Evolutionary conservation across 2,329 filamentous ascomycete genomes (phyloP).

Genomic region (Periconia sp.): DNA sequence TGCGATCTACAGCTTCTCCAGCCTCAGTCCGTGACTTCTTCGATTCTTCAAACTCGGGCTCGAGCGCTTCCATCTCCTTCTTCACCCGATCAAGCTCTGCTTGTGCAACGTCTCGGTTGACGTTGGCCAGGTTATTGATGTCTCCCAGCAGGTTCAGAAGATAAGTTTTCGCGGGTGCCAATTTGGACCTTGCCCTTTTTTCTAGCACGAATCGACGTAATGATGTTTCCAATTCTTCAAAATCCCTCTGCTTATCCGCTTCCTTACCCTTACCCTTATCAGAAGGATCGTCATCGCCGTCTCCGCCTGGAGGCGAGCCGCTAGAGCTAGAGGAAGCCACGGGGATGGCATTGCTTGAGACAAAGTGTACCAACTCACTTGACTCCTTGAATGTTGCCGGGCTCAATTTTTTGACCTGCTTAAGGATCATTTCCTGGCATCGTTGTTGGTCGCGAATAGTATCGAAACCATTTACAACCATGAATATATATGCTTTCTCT

Average conservation of each 20-base stretch:
- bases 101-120: slow-evolving; percentile 85
- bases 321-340: slow-evolving; percentile 57
- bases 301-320: slow-evolving; percentile 37
- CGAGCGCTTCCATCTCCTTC: slow-evolving; percentile 76
- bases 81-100: slow-evolving; percentile 82
- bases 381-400: slow-evolving; percentile 92
- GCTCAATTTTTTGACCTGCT: slow-evolving; percentile 85
- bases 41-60: slow-evolving; percentile 82
- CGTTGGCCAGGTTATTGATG: slow-evolving; percentile 75
- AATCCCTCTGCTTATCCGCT: slow-evolving; percentile 82
- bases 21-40: slow-evolving; percentile 79
- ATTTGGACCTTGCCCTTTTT: slow-evolving; percentile 91
- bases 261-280: slow-evolving; percentile 67
- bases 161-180: slow-evolving; percentile 94
- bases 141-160: slow-evolving; percentile 91
- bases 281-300: slow-evolving; percentile 47
- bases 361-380: slow-evolving; percentile 91
- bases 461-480: slow-evolving; percentile 97
- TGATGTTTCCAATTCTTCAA: slow-evolving; percentile 85
- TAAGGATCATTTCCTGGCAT: slow-evolving; percentile 89
- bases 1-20: slow-evolving; percentile 76
- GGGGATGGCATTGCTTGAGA: slow-evolving; percentile 94
- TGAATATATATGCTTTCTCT: slow-evolving; percentile 98
- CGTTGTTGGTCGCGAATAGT: slow-evolving; percentile 88
- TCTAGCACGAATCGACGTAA: slow-evolving; percentile 91